phyloP scores from a whole-genome alignment of 331 rosid genomes.

The Prunus yedoensis region DNA sequence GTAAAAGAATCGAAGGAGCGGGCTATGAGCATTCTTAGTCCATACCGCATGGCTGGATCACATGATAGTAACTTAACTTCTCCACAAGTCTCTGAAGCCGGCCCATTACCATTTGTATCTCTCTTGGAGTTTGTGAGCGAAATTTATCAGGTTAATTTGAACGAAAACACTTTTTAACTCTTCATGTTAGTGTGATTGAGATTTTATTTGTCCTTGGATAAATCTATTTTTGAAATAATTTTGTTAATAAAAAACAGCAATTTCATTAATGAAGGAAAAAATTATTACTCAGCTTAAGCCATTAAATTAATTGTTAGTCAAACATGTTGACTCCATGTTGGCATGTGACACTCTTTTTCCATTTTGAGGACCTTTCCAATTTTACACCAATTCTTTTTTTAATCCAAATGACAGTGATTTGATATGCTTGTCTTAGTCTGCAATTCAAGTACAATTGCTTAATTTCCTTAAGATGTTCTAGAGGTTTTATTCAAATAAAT shows the following conservation, averaged over 20 bases:
- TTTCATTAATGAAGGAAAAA: not conserved
- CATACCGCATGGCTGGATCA: conserved; percentile 65
- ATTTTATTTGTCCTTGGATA: not conserved
- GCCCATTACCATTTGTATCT: conserved; percentile 64
- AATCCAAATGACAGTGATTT: not conserved
- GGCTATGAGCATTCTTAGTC: conserved; percentile 80
- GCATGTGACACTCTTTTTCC: not conserved
- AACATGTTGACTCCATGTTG: not conserved
- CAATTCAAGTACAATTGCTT: not conserved
- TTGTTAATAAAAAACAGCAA: not conserved
- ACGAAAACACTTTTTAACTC: conserved; percentile 9
- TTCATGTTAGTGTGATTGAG: not conserved
- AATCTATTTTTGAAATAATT: not conserved
- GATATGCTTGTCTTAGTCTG: conserved; percentile 13
- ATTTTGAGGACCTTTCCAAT: not conserved
- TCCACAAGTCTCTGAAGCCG: conserved; percentile 45
- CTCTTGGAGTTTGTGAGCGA: conserved; percentile 91
- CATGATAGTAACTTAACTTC: conserved; percentile 58
- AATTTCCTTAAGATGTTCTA: not conserved
- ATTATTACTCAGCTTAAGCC: not conserved
- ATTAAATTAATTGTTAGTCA: not conserved
- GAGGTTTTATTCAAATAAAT: not conserved
- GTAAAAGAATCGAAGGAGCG: conserved; percentile 93
- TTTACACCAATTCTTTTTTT: not conserved
- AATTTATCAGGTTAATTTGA: conserved; percentile 75